A percentile compares a stretch with the other conserved stretches of the same genome.
Evolutionary conservation across 805 yeast genomes (phyloP).

Genomic region (Ogataea pilisensis): DNA sequence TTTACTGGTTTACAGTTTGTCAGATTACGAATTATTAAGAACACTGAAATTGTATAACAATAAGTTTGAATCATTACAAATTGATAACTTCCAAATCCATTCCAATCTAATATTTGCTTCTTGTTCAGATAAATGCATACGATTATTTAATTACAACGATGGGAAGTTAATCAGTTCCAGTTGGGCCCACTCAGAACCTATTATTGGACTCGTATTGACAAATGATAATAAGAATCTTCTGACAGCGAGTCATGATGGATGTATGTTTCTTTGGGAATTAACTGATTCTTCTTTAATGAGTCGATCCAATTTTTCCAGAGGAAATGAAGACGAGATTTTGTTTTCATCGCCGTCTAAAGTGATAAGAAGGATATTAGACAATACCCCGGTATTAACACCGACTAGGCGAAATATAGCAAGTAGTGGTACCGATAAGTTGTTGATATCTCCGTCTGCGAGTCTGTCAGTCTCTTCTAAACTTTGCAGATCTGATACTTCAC

Average conservation of each 20-base stretch:
- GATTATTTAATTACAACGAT: constrained; percentile 41
- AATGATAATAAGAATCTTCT: constrained; percentile 23
- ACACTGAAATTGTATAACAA: constrained; percentile 39
- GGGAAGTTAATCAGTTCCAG: constrained; percentile 46
- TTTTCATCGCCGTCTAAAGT: constrained; percentile 18
- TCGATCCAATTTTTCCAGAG: not conserved
- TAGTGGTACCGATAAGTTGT: not conserved
- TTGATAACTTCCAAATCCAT: constrained; percentile 39
- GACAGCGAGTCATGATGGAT: constrained; percentile 50
- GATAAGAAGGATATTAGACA: constrained; percentile 18
- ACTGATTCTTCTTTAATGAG: constrained; percentile 7
- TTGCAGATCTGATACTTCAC: too few species aligned
- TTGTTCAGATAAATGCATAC: constrained; percentile 54
- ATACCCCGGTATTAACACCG: constrained; percentile 6
- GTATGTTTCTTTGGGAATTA: constrained; percentile 46
- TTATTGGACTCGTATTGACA: constrained; percentile 37
- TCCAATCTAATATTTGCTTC: constrained; percentile 36
- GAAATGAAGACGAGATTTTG: not conserved
- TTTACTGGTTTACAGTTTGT: constrained; percentile 34
- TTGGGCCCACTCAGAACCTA: constrained; percentile 60
- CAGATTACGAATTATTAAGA: constrained; percentile 33
- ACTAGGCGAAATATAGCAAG: not conserved
- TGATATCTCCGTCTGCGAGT: constrained; percentile 3
- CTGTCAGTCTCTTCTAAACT: constrained; percentile 3
- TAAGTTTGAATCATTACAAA: constrained; percentile 39